Evolutionary conservation across 805 yeast genomes (phyloP).

Genomic region (Martiniozyma abietophila): DNA sequence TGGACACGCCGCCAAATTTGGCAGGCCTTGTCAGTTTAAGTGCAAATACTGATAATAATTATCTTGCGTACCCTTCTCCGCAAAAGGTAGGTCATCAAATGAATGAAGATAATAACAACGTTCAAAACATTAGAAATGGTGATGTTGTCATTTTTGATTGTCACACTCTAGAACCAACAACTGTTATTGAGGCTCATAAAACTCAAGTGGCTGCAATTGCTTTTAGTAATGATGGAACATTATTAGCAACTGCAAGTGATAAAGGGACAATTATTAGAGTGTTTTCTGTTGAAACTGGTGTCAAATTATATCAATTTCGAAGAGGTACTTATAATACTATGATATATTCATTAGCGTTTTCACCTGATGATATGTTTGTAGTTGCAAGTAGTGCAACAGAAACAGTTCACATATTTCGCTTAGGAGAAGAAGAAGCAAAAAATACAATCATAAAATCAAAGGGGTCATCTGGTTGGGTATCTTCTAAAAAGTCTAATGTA

Average conservation of each 20-base stretch:
- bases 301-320: slow-evolving; percentile 66
- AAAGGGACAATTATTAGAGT: slow-evolving; percentile 88
- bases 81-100: slow-evolving; percentile 36
- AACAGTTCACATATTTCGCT: slow-evolving; percentile 84
- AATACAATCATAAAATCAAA: slow-evolving; percentile 18
- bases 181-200: slow-evolving; percentile 86
- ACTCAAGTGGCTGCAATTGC: slow-evolving; percentile 64
- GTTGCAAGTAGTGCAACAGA: slow-evolving; percentile 85
- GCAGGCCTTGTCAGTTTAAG: slow-evolving; percentile 58
- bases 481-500: slow-evolving; percentile 6
- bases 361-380: slow-evolving; percentile 62
- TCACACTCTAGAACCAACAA: slow-evolving; percentile 63
- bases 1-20: slow-evolving; percentile 53
- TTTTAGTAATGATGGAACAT: slow-evolving; percentile 65
- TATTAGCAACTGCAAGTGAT: slow-evolving; percentile 85
- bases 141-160: slow-evolving; percentile 81
- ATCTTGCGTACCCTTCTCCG: slow-evolving; percentile 68
- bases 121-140: slow-evolving; percentile 36
- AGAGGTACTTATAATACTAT: slow-evolving; percentile 86
- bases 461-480: slow-evolving; percentile 11
- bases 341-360: slow-evolving; percentile 74
- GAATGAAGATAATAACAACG: slow-evolving; percentile 1
- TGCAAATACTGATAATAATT: slow-evolving; percentile 40
- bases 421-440: slow-evolving; percentile 41
- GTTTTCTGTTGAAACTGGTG: slow-evolving; percentile 66